These are phyloP conservation scores for Leishmania arabica DNA, from an alignment of 208 protist species.

Conservation along the genomic window DNA sequence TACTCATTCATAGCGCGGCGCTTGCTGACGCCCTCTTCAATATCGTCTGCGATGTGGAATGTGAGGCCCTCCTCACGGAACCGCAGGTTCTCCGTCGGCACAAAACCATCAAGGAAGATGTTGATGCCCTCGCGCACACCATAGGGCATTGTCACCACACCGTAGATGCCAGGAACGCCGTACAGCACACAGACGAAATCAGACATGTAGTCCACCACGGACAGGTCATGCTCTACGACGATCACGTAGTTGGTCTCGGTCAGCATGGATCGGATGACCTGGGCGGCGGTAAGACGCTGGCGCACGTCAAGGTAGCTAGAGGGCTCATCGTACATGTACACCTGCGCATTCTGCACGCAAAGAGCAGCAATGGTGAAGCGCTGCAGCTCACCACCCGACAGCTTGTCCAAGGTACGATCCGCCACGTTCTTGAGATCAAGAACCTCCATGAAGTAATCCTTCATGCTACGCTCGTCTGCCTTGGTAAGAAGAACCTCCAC, in stretches of 20 bases:
- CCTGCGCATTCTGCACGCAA: constrained; percentile 88
- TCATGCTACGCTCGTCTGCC: constrained; percentile 90
- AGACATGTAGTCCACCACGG: constrained; percentile 99
- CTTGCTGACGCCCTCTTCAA: constrained; percentile 80
- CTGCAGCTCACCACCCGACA: constrained; percentile 99
- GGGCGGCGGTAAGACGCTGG: constrained; percentile 98
- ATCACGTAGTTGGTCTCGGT: constrained; percentile 97
- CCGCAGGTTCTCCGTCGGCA: constrained; percentile 99
- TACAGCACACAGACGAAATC: constrained; percentile 99
- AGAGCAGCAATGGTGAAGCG: constrained; percentile 99
- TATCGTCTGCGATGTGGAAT: constrained; percentile 94
- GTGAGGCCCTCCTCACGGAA: constrained; percentile 98
- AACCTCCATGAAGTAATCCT: constrained; percentile 81
- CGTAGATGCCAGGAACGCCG: constrained; percentile 99
- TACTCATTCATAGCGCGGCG: constrained; percentile 90
- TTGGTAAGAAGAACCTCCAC: constrained; percentile 93
- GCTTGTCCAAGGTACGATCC: constrained; percentile 93
- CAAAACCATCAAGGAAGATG: constrained; percentile 99
- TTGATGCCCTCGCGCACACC: constrained; percentile 99
- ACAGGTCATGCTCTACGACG: constrained; percentile 99
- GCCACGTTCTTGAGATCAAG: constrained; percentile 95
- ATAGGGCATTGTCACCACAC: constrained; percentile 99
- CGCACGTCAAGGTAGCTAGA: constrained; percentile 99
- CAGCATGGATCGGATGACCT: constrained; percentile 96
- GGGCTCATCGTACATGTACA: constrained; percentile 99